These are phyloP conservation scores for Pseudocercospora pini-densiflorae DNA, from an alignment of 2,329 filamentous ascomycete genomes.

Conservation along the genomic window DNA sequence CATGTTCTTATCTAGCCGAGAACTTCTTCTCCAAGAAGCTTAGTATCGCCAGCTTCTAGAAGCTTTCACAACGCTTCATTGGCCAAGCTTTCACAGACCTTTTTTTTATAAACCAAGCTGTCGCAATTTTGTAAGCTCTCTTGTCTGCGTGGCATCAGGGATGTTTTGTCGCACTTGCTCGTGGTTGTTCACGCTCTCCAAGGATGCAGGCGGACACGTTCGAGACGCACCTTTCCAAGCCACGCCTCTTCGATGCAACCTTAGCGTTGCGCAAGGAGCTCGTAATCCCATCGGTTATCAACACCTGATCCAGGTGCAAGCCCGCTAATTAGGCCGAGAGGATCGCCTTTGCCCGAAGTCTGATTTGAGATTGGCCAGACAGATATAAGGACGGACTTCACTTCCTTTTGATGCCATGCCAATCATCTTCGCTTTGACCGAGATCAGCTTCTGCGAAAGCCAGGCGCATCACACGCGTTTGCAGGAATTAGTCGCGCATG, in stretches of 20 bases:
- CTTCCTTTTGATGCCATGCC: neutral
- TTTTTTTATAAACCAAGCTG: no score
- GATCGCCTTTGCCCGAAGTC: neutral
- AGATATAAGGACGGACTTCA: neutral
- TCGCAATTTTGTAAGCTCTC: no score
- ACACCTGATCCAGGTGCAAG: neutral
- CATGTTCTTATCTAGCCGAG: constrained; percentile 3
- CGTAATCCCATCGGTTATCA: neutral
- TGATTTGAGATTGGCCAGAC: neutral
- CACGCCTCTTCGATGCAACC: neutral
- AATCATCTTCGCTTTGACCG: neutral
- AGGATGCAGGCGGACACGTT: neutral
- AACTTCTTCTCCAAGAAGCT: neutral
- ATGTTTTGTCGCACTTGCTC: neutral
- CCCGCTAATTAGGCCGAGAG: neutral
- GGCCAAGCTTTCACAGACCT: no score
- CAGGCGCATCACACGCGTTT: no score
- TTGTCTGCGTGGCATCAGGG: neutral
- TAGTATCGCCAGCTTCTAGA: neutral
- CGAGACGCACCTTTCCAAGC: neutral
- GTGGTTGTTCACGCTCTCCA: no score
- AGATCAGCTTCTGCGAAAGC: neutral
- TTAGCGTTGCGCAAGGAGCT: neutral
- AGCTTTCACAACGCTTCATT: neutral
- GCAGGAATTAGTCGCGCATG: no score